Base-by-base conservation (phyloP, 208 protist species). In the Leishmania mexicana region DNA sequence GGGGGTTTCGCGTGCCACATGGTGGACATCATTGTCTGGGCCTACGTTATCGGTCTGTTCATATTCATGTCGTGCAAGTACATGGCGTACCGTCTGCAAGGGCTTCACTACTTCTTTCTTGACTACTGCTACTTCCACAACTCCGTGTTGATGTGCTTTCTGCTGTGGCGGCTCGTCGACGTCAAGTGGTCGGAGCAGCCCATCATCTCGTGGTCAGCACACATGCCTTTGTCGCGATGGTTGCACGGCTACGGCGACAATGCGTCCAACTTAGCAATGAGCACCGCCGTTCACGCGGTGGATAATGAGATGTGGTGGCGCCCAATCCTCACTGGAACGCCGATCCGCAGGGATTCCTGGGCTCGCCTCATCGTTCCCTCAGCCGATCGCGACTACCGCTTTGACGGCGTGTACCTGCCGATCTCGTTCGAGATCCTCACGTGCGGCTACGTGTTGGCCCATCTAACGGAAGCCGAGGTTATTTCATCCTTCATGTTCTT, bases 61-160 rank as follows among this genome's bases (percentile, higher is more conserved):
- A 57, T 88, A 0, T 92, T 92, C 62, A 91, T 93, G 85, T 84
- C 83, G 54, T 85, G 89, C 72, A 95, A 95, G 84, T 93, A 89
- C 76, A 79, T 91, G 21, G 76, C 76, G 76, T 92, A 93, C 81
- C 84, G 87, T 71, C 75, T 89, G 70, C 81, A 89, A 57, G 86
- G 90, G 21, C 70, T 91, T 58, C 92, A 95, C 76, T 93, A 95
- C 83, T 95, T 93, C 75, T 87, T 95, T 54, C 85, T 93, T 35
- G 92, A 95, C 72, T 93, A 93, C 81, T 93, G 89, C 77, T 93
- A 95, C 84, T 93, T 95, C 81, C 92, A 95, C 85, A 93, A 90
- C 83, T 72, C 76, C 28, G 84, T 80, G 51, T 77, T 93, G 62
- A 77, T 92, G 3, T 60, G 91, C n/a, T 93, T 93, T 79, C 81